These are phyloP conservation scores for Tolypocladium inflatum DNA, from an alignment of 2,329 filamentous ascomycete species.

Conservation along the genomic window DNA sequence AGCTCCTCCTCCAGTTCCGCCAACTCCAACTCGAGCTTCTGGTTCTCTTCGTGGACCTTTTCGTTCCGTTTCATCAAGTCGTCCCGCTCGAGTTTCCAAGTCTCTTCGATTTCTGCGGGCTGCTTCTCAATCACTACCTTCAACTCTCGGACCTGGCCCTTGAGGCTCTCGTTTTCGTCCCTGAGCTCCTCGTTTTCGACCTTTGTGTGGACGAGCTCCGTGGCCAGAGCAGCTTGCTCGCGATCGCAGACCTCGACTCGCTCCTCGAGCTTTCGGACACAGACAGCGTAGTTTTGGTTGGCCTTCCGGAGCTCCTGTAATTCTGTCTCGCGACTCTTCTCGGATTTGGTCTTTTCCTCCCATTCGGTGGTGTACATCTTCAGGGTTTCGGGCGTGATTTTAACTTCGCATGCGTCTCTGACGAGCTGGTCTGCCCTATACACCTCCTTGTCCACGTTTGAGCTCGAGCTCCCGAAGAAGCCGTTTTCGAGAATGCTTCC, in stretches of 20 bases:
- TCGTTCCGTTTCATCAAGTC: slow-evolving; percentile 85
- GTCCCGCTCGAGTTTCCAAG: slow-evolving; percentile 78
- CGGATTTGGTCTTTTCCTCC: slow-evolving; percentile 79
- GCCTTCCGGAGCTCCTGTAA: slow-evolving; percentile 61
- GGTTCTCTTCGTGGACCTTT: slow-evolving; percentile 90
- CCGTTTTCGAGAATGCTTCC: slow-evolving; percentile 90
- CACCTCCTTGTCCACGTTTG: slow-evolving; percentile 86
- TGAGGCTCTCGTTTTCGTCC: slow-evolving; percentile 83
- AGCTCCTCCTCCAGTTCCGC: slow-evolving; percentile 85
- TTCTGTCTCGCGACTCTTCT: slow-evolving; percentile 76
- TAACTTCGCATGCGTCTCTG: slow-evolving; percentile 81
- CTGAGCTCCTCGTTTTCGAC: slow-evolving; percentile 85
- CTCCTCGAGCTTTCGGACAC: slow-evolving; percentile 79
- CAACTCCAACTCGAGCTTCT: slow-evolving; percentile 79
- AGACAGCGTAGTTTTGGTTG: slow-evolving; percentile 58
- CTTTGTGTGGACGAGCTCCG: slow-evolving; percentile 83
- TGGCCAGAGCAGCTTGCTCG: slow-evolving; percentile 85
- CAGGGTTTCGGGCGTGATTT: slow-evolving; percentile 74
- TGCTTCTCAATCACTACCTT: slow-evolving; percentile 82
- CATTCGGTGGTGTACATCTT: slow-evolving; percentile 76
- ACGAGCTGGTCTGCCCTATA: slow-evolving; percentile 92
- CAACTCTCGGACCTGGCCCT: slow-evolving; percentile 76
- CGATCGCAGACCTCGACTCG: slow-evolving; percentile 79
- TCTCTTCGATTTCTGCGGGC: slow-evolving; percentile 75
- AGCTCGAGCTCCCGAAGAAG: slow-evolving; percentile 89